Percentiles rank a stretch among this genome's conserved stretches.
These are phyloP conservation scores for Botrytis byssoidea DNA, from an alignment of 2,329 filamentous ascomycete genomes.

Conservation along the genomic window DNA sequence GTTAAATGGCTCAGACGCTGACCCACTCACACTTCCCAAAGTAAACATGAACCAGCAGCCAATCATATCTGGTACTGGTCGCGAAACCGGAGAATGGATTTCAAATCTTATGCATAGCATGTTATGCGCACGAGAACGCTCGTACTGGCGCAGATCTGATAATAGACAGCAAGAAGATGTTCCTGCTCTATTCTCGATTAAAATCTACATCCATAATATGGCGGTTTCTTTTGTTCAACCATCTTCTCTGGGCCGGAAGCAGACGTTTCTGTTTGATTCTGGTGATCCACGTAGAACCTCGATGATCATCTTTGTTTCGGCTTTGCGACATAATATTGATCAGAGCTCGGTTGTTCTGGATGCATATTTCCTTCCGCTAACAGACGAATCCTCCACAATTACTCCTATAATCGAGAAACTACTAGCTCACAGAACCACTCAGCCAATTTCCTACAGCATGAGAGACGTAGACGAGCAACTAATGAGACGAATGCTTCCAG, in stretches of 20 bases:
- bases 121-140: not conserved
- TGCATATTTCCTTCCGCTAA: constrained; percentile 16
- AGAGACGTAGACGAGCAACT: constrained; percentile 8
- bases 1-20: not conserved
- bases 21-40: not conserved
- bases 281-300: not conserved
- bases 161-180: too few relatives aligned
- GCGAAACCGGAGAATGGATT: not conserved
- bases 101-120: not conserved
- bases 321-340: constrained; percentile 17
- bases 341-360: constrained; percentile 25
- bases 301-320: constrained; percentile 11
- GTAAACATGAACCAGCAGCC: not conserved
- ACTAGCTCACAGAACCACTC: not conserved
- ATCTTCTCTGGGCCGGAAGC: not conserved
- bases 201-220: not conserved
- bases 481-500: constrained; percentile 20
- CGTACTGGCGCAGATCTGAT: not conserved
- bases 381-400: not conserved
- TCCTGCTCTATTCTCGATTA: not conserved
- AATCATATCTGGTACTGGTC: not conserved
- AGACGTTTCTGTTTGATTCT: not conserved
- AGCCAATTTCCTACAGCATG: not conserved
- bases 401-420: not conserved
- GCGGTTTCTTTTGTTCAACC: not conserved